These are phyloP conservation scores for Starmerella cellae DNA, from an alignment of 805 yeast genomes.

Conservation along the genomic window DNA sequence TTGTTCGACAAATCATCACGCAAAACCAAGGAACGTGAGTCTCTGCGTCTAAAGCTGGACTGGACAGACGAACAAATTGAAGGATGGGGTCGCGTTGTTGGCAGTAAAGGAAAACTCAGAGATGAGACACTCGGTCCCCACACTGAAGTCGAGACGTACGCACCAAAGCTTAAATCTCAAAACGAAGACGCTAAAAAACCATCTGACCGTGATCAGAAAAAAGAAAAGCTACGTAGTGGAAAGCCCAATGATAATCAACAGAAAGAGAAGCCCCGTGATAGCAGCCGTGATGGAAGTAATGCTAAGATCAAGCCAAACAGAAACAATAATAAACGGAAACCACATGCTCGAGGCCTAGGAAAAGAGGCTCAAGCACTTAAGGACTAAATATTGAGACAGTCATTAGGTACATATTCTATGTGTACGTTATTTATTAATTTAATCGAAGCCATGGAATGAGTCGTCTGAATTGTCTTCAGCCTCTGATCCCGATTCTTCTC, in stretches of 20 bases:
- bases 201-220: background rate
- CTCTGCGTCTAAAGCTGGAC: slow-evolving; percentile 38
- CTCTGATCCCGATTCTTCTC: background rate
- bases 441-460: slow-evolving; percentile 7
- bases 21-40: slow-evolving; percentile 38
- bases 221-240: too few species aligned
- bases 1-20: slow-evolving; percentile 40
- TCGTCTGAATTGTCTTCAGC: background rate
- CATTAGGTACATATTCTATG: too few species aligned
- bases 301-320: too few species aligned
- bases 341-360: too few species aligned
- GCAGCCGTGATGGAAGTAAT: too few species aligned
- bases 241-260: too few species aligned
- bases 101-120: background rate
- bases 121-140: background rate
- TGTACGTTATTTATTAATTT: background rate
- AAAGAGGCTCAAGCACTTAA: too few species aligned
- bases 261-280: too few species aligned
- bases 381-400: too few species aligned
- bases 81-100: slow-evolving; percentile 66
- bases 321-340: too few species aligned
- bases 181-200: background rate
- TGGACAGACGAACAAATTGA: slow-evolving; percentile 90
- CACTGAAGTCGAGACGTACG: slow-evolving; percentile 5
- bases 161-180: background rate